phyloP scores from a whole-genome alignment of 306 rosid species.

The Rosa lucieae region DNA sequence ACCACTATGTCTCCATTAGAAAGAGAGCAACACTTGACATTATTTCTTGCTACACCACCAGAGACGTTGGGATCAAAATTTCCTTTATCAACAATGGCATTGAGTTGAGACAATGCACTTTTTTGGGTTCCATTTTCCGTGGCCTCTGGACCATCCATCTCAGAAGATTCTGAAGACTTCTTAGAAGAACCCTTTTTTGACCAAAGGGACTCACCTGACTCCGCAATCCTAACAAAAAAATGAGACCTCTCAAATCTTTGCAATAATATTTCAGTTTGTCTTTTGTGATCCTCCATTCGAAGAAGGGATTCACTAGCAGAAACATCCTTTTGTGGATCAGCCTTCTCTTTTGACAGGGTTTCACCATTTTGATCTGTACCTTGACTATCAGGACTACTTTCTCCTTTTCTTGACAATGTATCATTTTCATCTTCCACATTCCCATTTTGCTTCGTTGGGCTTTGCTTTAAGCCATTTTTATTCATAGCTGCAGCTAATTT shows the following conservation, averaged over 20 bases:
- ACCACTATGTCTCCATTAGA: constrained; percentile 97
- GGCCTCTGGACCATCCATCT: constrained; percentile 34
- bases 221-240: constrained; percentile 91
- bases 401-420: constrained; percentile 39
- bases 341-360: constrained; percentile 31
- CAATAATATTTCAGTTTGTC: constrained; percentile 60
- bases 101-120: constrained; percentile 36
- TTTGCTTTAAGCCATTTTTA: constrained; percentile 60
- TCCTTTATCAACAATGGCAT: constrained; percentile 77
- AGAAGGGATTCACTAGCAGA: constrained; percentile 60
- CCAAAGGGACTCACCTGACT: constrained; percentile 76
- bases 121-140: constrained; percentile 35
- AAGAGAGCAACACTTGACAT: constrained; percentile 74
- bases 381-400: constrained; percentile 42
- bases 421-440: constrained; percentile 38
- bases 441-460: constrained; percentile 55
- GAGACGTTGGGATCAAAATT: constrained; percentile 60
- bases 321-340: constrained; percentile 39
- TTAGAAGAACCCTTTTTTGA: constrained; percentile 48
- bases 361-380: constrained; percentile 45
- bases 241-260: constrained; percentile 80
- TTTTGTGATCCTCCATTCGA: constrained; percentile 64
- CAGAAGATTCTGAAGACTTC: constrained; percentile 31
- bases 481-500: constrained; percentile 68
- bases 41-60: constrained; percentile 83